Evolutionary conservation across 257 asterid species (phyloP).

Genomic region (Rubia yunnanensis): DNA sequence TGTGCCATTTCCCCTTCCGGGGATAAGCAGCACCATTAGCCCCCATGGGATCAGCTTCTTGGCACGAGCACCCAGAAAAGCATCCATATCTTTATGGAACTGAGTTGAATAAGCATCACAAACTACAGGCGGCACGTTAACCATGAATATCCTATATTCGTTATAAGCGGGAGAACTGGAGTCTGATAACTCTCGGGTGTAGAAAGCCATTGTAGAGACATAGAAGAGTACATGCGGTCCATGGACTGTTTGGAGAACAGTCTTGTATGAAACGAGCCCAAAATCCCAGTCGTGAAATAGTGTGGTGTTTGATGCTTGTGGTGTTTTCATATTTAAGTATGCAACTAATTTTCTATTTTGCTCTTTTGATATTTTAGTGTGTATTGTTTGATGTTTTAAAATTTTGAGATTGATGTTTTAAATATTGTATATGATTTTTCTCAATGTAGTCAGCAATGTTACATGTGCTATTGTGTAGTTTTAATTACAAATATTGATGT

Average conservation of each 20-base stretch:
- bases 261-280: conserved; percentile 33
- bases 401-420: too few relatives aligned
- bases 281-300: conserved; percentile 29
- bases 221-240: conserved; percentile 10
- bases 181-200: conserved; percentile 4
- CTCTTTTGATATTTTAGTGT: too few relatives aligned
- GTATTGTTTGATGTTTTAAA: too few relatives aligned
- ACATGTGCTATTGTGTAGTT: too few relatives aligned
- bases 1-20: background rate
- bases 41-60: conserved; percentile 10
- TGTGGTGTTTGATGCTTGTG: too few relatives aligned
- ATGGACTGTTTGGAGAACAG: conserved; percentile 14
- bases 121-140: conserved; percentile 4
- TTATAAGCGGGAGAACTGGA: conserved; percentile 17
- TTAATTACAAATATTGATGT: too few relatives aligned
- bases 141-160: conserved; percentile 15
- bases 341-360: too few relatives aligned
- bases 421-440: too few relatives aligned
- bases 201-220: conserved; percentile 26
- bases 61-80: conserved; percentile 5
- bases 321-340: too few relatives aligned
- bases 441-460: too few relatives aligned
- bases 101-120: conserved; percentile 18
- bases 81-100: conserved; percentile 17
- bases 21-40: background rate